Conservation (phyloP, 805 yeast genomes). For the Monosporozyma aquatica region DNA sequence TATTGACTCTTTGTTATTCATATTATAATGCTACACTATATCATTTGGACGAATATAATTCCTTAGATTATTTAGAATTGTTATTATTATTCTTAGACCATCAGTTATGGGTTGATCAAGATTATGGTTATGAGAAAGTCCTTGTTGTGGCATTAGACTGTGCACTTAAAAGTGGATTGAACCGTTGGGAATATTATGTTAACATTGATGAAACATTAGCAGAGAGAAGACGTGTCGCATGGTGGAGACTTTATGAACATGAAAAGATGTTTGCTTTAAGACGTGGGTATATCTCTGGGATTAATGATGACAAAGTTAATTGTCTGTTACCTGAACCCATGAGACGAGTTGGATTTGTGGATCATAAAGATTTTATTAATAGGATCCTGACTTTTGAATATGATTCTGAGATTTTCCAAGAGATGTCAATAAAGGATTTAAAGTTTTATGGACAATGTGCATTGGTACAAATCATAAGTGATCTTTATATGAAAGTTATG, state of each 20-base stretch:
- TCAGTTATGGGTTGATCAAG: slow-evolving; percentile 23
- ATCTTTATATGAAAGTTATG: slow-evolving; percentile 19
- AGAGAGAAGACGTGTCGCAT: slow-evolving; percentile 21
- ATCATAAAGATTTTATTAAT: slow-evolving; percentile 14
- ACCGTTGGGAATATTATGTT: slow-evolving; percentile 29
- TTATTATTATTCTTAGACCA: slow-evolving; percentile 21
- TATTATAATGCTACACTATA: slow-evolving; percentile 22
- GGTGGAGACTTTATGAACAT: slow-evolving; percentile 26
- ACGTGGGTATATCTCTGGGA: slow-evolving; percentile 17
- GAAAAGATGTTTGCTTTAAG: slow-evolving; percentile 14
- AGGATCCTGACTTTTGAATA: neutral
- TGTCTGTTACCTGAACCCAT: slow-evolving; percentile 22
- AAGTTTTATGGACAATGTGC: slow-evolving; percentile 19
- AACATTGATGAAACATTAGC: slow-evolving; percentile 24
- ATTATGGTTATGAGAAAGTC: slow-evolving; percentile 20
- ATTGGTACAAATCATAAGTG: slow-evolving; percentile 9
- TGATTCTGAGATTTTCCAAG: slow-evolving; percentile 7
- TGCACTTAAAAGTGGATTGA: slow-evolving; percentile 21
- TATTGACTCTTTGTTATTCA: slow-evolving; percentile 18
- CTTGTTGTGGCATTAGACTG: slow-evolving; percentile 18
- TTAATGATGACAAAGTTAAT: slow-evolving; percentile 17
- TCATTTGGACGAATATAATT: slow-evolving; percentile 12
- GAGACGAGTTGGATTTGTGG: slow-evolving; percentile 19
- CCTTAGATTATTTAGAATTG: slow-evolving; percentile 20
- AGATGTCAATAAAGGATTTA: slow-evolving; percentile 10